Conservation (phyloP, 768 basidiomycete genomes). For the Auriscalpium microsporum region DNA sequence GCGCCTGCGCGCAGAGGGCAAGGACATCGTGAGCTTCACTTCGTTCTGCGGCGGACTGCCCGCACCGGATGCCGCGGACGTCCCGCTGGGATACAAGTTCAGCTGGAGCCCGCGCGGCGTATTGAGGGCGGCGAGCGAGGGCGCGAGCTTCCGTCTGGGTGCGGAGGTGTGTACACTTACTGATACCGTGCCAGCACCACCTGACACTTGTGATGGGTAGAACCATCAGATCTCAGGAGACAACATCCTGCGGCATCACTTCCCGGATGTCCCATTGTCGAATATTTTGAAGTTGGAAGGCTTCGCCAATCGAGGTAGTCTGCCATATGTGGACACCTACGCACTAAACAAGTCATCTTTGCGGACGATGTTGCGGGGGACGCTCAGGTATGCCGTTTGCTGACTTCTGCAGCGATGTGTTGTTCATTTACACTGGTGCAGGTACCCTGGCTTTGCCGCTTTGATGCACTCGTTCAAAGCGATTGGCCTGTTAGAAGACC, state of each 20-base stretch:
- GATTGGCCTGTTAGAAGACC: slow-evolving; percentile 57
- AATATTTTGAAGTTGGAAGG: slow-evolving; percentile 66
- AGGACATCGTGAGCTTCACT: slow-evolving; percentile 60
- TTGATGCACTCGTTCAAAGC: slow-evolving; percentile 65
- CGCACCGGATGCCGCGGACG: slow-evolving; percentile 49
- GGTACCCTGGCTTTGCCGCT: slow-evolving; percentile 77
- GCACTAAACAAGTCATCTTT: slow-evolving; percentile 37
- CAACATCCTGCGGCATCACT: slow-evolving; percentile 46
- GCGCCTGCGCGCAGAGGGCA: slow-evolving; percentile 40
- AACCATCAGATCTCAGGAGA: slow-evolving; percentile 37
- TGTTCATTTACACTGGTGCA: slow-evolving; percentile 20
- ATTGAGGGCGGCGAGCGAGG: slow-evolving; percentile 68
- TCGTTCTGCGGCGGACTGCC: slow-evolving; percentile 94
- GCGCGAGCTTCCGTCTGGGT: slow-evolving; percentile 55
- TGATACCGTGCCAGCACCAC: background rate
- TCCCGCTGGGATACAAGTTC: slow-evolving; percentile 85
- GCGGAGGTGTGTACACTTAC: slow-evolving; percentile 38
- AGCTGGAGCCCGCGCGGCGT: slow-evolving; percentile 92
- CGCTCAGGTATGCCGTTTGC: slow-evolving; percentile 46
- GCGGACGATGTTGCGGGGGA: slow-evolving; percentile 74
- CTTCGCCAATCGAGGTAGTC: slow-evolving; percentile 75
- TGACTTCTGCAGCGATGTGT: background rate
- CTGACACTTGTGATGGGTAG: slow-evolving; percentile 21
- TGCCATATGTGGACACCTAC: slow-evolving; percentile 64
- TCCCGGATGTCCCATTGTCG: slow-evolving; percentile 61